phyloP scores from a whole-genome alignment of 345 rosid species.

The Carallia brachiata region DNA sequence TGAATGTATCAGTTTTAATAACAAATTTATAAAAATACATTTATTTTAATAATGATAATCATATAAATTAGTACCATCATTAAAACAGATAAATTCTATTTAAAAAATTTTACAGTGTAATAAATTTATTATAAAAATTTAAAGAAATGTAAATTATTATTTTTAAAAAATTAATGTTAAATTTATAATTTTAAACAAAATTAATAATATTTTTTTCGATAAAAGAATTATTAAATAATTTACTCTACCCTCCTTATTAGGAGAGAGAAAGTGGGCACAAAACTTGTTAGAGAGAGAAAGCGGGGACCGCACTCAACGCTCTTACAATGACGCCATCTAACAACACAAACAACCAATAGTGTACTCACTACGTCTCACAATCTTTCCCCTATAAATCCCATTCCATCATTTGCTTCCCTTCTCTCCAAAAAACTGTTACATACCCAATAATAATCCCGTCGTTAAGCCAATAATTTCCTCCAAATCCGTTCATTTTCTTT shows the following conservation, averaged over 20 bases:
- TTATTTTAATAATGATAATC: no score
- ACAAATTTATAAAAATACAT: no score
- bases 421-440: not conserved
- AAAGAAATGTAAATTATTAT: no score
- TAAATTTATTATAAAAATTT: no score
- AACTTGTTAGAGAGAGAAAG: conserved; percentile 12
- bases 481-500: not conserved
- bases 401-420: not conserved
- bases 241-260: not conserved
- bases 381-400: conserved; percentile 18
- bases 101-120: no score
- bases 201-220: no score
- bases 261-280: not conserved
- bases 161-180: no score
- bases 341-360: conserved; percentile 26
- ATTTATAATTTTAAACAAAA: no score
- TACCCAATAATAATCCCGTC: not conserved
- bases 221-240: not conserved
- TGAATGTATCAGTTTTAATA: no score
- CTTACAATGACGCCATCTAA: conserved; percentile 42
- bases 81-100: no score
- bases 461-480: not conserved
- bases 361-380: conserved; percentile 32
- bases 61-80: no score
- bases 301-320: conserved; percentile 57